Evolutionary conservation across 73 alveolate genomes (phyloP).

Genomic region (Paramecium primaurelia): DNA sequence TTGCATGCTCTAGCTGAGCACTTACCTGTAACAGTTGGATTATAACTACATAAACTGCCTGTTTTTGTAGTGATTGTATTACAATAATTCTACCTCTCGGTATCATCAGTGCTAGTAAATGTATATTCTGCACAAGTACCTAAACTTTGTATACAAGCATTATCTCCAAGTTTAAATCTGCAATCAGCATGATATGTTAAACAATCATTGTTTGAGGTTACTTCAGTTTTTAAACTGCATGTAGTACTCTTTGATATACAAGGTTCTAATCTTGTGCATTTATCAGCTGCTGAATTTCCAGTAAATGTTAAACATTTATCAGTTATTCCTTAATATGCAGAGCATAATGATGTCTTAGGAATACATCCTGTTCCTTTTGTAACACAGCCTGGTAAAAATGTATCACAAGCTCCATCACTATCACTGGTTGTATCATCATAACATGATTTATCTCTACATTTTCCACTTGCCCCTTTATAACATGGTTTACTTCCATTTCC

Average conservation of each 20-base stretch:
- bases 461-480: neutral
- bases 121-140: neutral
- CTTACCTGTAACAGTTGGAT: neutral
- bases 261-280: neutral
- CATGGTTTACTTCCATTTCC: neutral
- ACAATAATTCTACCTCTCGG: neutral
- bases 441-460: neutral
- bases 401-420: neutral
- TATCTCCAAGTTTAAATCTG: neutral
- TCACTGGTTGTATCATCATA: neutral
- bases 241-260: neutral
- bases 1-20: neutral
- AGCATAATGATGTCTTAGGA: neutral
- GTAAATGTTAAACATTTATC: neutral
- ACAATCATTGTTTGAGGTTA: neutral
- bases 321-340: neutral
- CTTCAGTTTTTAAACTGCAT: neutral
- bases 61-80: neutral
- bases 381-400: neutral
- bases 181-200: neutral
- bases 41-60: neutral
- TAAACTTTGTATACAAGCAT: neutral
- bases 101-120: neutral
- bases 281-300: neutral
- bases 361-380: constrained; percentile 28